Percentiles rank a stretch among this genome's conserved stretches.
phyloP scores from a whole-genome alignment of 2,329 filamentous ascomycete genomes.

The Dothideomycetes sp. region DNA sequence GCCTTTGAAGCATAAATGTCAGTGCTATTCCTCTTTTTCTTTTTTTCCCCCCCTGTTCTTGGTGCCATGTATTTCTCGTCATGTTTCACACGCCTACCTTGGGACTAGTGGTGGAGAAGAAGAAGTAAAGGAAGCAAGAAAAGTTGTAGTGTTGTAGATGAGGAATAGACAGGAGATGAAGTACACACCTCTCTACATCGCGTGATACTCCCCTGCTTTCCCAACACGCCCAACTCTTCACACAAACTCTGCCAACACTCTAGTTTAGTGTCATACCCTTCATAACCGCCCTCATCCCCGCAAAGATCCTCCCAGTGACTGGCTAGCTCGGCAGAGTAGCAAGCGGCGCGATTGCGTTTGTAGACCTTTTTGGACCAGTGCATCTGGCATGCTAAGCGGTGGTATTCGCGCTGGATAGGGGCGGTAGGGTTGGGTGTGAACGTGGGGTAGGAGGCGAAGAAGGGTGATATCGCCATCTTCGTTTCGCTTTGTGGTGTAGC shows the following conservation, averaged over 20 bases:
- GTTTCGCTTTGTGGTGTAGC: not conserved
- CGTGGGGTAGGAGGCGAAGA: not conserved
- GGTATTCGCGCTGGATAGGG: not conserved
- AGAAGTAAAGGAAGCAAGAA: too few species aligned
- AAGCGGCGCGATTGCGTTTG: not conserved
- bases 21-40: too few species aligned
- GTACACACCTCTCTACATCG: not conserved
- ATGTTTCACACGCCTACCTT: too few species aligned
- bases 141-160: too few species aligned
- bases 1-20: too few species aligned
- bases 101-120: too few species aligned
- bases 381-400: not conserved
- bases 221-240: not conserved
- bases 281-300: too few species aligned
- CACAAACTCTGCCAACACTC: not conserved
- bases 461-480: not conserved
- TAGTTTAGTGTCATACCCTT: not conserved
- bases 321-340: not conserved
- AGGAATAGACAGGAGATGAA: too few species aligned
- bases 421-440: not conserved
- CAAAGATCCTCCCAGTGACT: not conserved
- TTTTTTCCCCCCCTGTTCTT: too few species aligned
- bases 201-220: not conserved
- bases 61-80: too few species aligned
- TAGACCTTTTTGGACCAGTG: not conserved